Evolutionary conservation across 305 asterid species (phyloP), one percentile per base, ranked within the genome.

Genomic region (Fraxinus platypoda): DNA sequence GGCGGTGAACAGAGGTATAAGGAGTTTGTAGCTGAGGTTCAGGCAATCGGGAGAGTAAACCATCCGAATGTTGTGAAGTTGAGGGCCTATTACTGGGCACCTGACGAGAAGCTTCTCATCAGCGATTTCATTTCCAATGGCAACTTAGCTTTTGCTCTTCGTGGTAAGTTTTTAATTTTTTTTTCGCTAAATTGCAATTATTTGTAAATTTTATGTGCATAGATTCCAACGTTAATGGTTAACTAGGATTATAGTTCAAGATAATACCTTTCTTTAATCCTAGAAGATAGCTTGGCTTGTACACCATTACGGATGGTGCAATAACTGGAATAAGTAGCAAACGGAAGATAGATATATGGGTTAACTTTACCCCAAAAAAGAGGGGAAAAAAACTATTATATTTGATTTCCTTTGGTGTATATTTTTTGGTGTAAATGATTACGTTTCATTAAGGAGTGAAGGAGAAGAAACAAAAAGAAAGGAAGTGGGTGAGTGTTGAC

Each of bases 61-160:
- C 99, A 96, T 84, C 98, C 98, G 2, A 96, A 96, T 82, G 78
- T 96, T 41, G 98, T 96, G 83, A 96, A 87, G 88, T 77, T 96
- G 85, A 90, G 98, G 85, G 99, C 99, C 43, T 96, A 96, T 75
- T 96, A 96, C 80, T 93, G 98, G 98, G 98, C 98, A 7, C 96
- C 97, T 1, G 98, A 94, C 78, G 99, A 96, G 83, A 94, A 94
- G 94, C 98, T 96, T 89, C 98, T 96, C 73, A 92, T 96, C 3
- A 94, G 97, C 59, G 99, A 96, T 86, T 96, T 94, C 90, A 88
- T 96, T 79, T 93, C 98, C 3, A 94, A 92, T 59, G 99, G 99
- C 52, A 94, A 74, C 90, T 85, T 94, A 90, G 98, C 98, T 85
- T 87, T 92, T 80, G 98, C 97, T 77, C 97, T 96, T 85, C 93